Evolutionary conservation across 352 stramenopile species (phyloP).

Genomic region (Hyaloperonospora arabidopsidis): DNA sequence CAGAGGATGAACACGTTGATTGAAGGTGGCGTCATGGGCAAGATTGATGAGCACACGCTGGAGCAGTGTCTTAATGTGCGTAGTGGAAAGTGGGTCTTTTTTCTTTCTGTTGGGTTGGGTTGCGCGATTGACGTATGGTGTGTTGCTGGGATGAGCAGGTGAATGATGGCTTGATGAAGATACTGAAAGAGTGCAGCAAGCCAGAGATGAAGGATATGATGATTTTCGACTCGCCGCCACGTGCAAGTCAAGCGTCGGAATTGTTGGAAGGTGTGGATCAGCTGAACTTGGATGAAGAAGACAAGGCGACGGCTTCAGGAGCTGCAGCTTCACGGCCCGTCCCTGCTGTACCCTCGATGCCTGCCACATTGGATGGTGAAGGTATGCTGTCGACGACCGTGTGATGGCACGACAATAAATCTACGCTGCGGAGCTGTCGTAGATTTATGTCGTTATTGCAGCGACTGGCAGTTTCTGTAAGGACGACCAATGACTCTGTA

Average conservation of each 20-base stretch:
- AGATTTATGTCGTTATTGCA: too few species aligned
- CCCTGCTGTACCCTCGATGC: conserved; percentile 20
- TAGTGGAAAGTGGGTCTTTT: background rate
- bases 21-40: conserved; percentile 76
- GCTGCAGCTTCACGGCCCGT: conserved; percentile 8
- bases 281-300: conserved; percentile 30
- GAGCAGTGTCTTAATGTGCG: conserved; percentile 78
- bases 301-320: conserved; percentile 5
- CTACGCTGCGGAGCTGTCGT: too few species aligned
- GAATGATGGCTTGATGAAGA: conserved; percentile 79
- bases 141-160: conserved; percentile 32
- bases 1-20: conserved; percentile 85
- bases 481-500: too few species aligned
- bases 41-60: conserved; percentile 72
- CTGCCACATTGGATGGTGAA: conserved; percentile 39
- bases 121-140: background rate
- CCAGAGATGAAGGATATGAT: conserved; percentile 36
- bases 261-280: conserved; percentile 19
- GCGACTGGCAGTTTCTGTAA: too few species aligned
- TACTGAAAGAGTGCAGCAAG: conserved; percentile 48
- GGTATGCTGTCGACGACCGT: conserved; percentile 26
- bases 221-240: conserved; percentile 50
- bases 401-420: too few species aligned
- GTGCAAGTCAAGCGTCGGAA: conserved; percentile 18
- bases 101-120: background rate